A percentile compares a stretch with the other conserved stretches of the same genome.
Conservation (phyloP, 2,329 filamentous ascomycete species). For the Alternaria consortialis region DNA sequence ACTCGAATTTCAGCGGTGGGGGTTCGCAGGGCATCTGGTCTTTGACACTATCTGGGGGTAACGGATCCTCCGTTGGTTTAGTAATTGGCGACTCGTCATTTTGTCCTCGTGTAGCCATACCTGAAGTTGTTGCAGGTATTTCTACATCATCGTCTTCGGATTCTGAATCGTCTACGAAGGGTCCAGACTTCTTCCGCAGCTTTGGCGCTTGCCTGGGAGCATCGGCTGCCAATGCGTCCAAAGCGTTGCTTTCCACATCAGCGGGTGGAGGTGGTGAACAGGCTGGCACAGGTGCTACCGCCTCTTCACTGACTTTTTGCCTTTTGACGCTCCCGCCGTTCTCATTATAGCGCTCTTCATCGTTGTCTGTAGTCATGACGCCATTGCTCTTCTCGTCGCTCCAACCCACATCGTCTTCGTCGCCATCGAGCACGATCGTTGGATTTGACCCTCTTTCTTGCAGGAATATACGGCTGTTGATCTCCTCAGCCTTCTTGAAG, state of each 20-base stretch:
- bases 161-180: constrained; percentile 77
- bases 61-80: constrained; percentile 33
- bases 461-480: constrained; percentile 50
- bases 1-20: constrained; percentile 55
- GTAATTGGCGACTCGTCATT: constrained; percentile 24
- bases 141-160: constrained; percentile 58
- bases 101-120: constrained; percentile 30
- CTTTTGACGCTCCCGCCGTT: constrained; percentile 54
- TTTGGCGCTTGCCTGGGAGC: constrained; percentile 19
- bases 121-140: constrained; percentile 24
- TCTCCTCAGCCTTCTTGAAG: constrained; percentile 62
- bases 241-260: constrained; percentile 14
- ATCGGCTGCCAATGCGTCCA: constrained; percentile 15
- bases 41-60: constrained; percentile 17
- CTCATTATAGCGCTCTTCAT: constrained; percentile 55
- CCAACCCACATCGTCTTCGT: constrained; percentile 43
- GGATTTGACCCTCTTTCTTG: constrained; percentile 40
- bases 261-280: constrained; percentile 40
- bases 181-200: constrained; percentile 58
- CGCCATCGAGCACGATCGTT: constrained; percentile 29
- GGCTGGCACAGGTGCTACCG: constrained; percentile 51
- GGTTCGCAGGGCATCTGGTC: constrained; percentile 16
- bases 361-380: constrained; percentile 28
- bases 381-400: constrained; percentile 35
- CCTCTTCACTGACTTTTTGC: constrained; percentile 49